Evolutionary conservation across 2,329 filamentous ascomycete species (phyloP), one percentile per base, ranked within the genome.

Genomic region (Paraphaeosphaeria sporulosa): DNA sequence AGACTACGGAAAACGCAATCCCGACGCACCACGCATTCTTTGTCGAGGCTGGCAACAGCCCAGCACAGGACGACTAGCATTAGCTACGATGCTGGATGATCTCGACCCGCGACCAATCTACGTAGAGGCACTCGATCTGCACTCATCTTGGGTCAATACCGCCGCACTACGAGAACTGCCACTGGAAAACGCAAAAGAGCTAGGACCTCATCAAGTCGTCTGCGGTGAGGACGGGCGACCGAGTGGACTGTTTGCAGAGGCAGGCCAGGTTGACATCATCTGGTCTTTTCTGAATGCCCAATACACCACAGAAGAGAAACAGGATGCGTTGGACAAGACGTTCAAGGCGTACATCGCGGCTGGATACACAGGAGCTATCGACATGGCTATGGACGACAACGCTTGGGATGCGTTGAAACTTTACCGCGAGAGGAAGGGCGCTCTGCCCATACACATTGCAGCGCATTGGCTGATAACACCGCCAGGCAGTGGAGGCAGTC

Each of bases 331-430:
- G 27, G 70, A 69, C 47, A 78, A 77, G 0, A 85, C 84, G 0
- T 77, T 87, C 36, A 63, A 74, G 1, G 81, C 82, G 9, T 87
- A 86, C 65, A 81, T 80, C 60, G 74, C 77, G 1, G 78, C 78
- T 1, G 85, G 85, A 3, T 86, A 84, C 66, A 87, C 85, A 1
- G 84, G 85, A 1, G 71, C 85, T 42, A 76, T 87, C 12, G 85
- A 87, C 60, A 86, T 87, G 84, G 85, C 85, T 3, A 85, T 87
- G 83, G 84, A 87, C 64, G 82, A 86, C 58, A 83, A 81, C 48
- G 79, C 76, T 6, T 86, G 84, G 83, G 82, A 83, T 40, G 83
- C 83, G 1, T 76, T 81, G 27, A 73, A 77, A 12, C 68, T 84
- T 13, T 76, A 70, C 25, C 61, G 71, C 36, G 56, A 62, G 0